A percentile compares a stretch with the other conserved stretches of the same genome.
Evolutionary conservation across 495 filamentous ascomycete species (phyloP).

Genomic region (Penicillium maclennaniae): DNA sequence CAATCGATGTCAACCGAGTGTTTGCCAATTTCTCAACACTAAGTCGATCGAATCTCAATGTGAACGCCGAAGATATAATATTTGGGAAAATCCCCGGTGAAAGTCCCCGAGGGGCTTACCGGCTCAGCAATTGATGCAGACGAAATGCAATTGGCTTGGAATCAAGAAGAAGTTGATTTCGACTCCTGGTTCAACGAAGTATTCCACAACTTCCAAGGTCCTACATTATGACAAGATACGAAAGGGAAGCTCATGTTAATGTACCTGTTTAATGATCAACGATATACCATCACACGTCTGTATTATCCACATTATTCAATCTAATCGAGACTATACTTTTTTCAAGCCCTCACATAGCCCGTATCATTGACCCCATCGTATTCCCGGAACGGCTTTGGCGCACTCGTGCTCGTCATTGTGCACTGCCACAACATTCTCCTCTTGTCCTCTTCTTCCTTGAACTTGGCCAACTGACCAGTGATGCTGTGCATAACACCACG

Average conservation of each 20-base stretch:
- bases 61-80: conserved; percentile 16
- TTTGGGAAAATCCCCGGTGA: conserved; percentile 11
- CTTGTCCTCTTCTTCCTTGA: conserved; percentile 9
- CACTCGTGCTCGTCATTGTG: too few relatives aligned
- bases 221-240: conserved; percentile 1
- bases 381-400: too few relatives aligned
- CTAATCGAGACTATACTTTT: background rate
- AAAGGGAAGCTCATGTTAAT: background rate
- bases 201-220: conserved; percentile 20
- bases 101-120: conserved; percentile 14
- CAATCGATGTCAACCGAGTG: conserved; percentile 25
- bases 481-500: background rate
- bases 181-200: conserved; percentile 30
- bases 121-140: conserved; percentile 12
- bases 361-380: background rate
- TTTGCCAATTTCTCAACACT: conserved; percentile 26
- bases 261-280: background rate
- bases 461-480: conserved; percentile 10
- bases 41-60: conserved; percentile 15
- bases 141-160: conserved; percentile 23
- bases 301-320: background rate
- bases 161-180: conserved; percentile 27
- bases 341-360: background rate
- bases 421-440: too few relatives aligned
- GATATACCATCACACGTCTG: background rate